Evolutionary conservation across 441 rosid species (phyloP).

Genomic region (Bocquillonia castaneifolia): DNA sequence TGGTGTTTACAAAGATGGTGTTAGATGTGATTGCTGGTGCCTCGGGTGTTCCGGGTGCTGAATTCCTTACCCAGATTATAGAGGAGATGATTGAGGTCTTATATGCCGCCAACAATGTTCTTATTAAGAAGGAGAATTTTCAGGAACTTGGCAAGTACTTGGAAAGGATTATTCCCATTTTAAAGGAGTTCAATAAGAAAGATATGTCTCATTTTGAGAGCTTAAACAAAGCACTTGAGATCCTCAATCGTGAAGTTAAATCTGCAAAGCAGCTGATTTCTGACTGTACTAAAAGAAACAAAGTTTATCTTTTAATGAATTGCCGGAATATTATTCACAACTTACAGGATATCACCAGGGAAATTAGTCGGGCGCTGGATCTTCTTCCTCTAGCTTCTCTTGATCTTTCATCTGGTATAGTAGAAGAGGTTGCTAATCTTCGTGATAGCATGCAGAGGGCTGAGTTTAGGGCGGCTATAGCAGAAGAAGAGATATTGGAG

Average conservation of each 20-base stretch:
- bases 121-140: slow-evolving; percentile 49
- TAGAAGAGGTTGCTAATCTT: slow-evolving; percentile 38
- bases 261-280: slow-evolving; percentile 41
- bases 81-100: slow-evolving; percentile 43
- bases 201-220: slow-evolving; percentile 31
- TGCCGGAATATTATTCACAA: slow-evolving; percentile 39
- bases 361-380: slow-evolving; percentile 46
- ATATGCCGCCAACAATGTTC: slow-evolving; percentile 35
- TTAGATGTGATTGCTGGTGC: slow-evolving; percentile 34
- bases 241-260: slow-evolving; percentile 45
- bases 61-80: slow-evolving; percentile 37
- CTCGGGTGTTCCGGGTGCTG: slow-evolving; percentile 38
- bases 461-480: slow-evolving; percentile 51
- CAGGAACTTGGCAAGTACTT: slow-evolving; percentile 41
- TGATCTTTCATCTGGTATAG: slow-evolving; percentile 40
- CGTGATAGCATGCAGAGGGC: slow-evolving; percentile 47
- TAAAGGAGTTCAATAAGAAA: slow-evolving; percentile 45
- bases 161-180: slow-evolving; percentile 45
- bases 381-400: slow-evolving; percentile 53
- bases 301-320: slow-evolving; percentile 56
- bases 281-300: slow-evolving; percentile 48
- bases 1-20: slow-evolving; percentile 33
- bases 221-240: slow-evolving; percentile 39
- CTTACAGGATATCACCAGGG: slow-evolving; percentile 36
- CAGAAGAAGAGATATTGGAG: slow-evolving; percentile 55